Evolutionary conservation across 2,329 filamentous ascomycete genomes (phyloP).

Genomic region (Fusarium xylarioides): DNA sequence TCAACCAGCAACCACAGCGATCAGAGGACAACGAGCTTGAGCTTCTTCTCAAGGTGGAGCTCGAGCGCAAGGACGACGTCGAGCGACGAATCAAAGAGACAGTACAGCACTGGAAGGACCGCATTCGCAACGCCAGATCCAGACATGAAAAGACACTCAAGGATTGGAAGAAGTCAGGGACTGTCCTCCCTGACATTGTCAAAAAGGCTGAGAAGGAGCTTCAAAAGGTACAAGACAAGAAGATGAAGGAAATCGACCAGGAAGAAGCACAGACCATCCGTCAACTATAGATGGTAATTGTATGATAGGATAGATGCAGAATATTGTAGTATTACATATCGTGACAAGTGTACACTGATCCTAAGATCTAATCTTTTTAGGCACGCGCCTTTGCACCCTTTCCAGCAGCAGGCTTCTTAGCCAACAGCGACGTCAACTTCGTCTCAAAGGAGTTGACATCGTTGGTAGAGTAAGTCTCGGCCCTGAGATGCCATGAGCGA

Average conservation of each 20-base stretch:
- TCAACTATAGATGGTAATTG: constrained; percentile 44
- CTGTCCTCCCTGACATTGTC: constrained; percentile 58
- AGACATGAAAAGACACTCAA: constrained; percentile 60
- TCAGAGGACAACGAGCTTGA: constrained; percentile 68
- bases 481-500: constrained; percentile 50
- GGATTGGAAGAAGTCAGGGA: constrained; percentile 57
- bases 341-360: constrained; percentile 42
- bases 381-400: constrained; percentile 40
- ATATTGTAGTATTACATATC: constrained; percentile 44
- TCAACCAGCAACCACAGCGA: constrained; percentile 69
- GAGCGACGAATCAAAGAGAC: constrained; percentile 54
- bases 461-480: constrained; percentile 48
- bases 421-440: constrained; percentile 49
- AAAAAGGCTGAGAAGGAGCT: constrained; percentile 58
- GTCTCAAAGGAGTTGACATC: constrained; percentile 52
- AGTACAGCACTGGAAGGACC: constrained; percentile 61
- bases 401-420: constrained; percentile 29
- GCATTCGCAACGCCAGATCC: constrained; percentile 57
- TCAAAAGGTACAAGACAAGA: constrained; percentile 62
- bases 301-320: constrained; percentile 27
- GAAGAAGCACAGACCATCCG: constrained; percentile 60
- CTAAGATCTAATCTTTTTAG: constrained; percentile 30
- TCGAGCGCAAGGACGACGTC: constrained; percentile 60
- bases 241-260: constrained; percentile 60
- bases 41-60: constrained; percentile 63